Base-by-base conservation (phyloP, 2,329 filamentous ascomycete species). In the Alternaria sp. region DNA sequence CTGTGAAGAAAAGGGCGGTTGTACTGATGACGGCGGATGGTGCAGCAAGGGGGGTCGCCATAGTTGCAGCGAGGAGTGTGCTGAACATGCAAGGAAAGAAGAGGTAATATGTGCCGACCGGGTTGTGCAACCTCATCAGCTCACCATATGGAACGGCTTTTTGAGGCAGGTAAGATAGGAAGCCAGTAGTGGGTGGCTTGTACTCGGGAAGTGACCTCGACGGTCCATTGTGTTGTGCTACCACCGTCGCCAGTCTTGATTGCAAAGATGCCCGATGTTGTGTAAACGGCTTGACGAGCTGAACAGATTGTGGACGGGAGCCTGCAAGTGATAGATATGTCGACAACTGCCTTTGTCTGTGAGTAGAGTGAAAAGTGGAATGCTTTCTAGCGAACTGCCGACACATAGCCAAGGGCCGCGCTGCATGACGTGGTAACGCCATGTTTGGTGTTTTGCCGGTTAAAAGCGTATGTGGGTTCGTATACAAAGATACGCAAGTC, bases 71-170 rank as follows among this genome's bases (percentile, higher is more conserved):
- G 73, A 95, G 84, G 3, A 95, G 84, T 0, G 92, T 93, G 57
- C 91, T 94, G 81, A 94, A 96, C 12, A 95, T 82, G 72, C 92
- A 94, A 28, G 92, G 93, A 70, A 94, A 91, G 82, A 90, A 94
- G 62, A 96, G 88, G 75, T 95, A 95, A 80, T 93, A 91, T 2
- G 91, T 91, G 46, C 93, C 93, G 0, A 88, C 85, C 1, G 92
- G 93, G 72, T 93, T 95, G 78, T 95, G 89, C 48, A 96, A 82
- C 49, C 93, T 90, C 71, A 91, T 86, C 14, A 96, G 86, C 75
- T 96, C 92, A 48, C 88, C 92, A 73, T 95, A 96, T 1, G 92
- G 93, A 3, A 95, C 83, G 83, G 89, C 88, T 56, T 89, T 86
- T 20, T 80, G 64, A 2, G 93, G 93, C 2, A 96, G 82, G 52